Evolutionary conservation across 306 rosid species (phyloP), one percentile per base, ranked within the genome.

Genomic region (Benincasa hispida): DNA sequence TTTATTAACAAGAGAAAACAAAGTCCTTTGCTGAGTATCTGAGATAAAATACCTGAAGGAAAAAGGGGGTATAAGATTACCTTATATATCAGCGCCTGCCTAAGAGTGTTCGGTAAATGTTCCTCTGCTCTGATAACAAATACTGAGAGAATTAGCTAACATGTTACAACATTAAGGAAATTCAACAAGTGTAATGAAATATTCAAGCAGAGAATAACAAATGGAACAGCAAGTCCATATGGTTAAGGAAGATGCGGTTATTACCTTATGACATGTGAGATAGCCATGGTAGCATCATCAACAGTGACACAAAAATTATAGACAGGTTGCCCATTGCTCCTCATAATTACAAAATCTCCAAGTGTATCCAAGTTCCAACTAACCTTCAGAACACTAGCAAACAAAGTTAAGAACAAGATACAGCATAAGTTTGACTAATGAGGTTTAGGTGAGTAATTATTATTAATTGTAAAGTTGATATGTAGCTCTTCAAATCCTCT

Each of bases 231-330:
- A 72, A 72, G 76, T 72, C 59, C 59, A 72, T 48, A 51, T 69
- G 73, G 30, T 66, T 66, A 42, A 24, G 54, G 75, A 45, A 15
- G 59, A 45, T 48, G 24, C 37, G 27, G 22, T 48, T 8, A 72
- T 72, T 88, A 94, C 99, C 99, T 89, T 68, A 94, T 90, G 73
- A 94, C 97, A 80, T 94, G 99, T 76, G 99, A 94, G 81, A 94
- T 94, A 67, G 96, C 93, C 99, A 94, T 92, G 84, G 92, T 87
- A n/a, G 97, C 99, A 89, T 94, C 99, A 86, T 94, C 99, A 51
- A 92, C 95, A 1, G 99, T 92, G 76, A 94, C 99, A 76, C 97
- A 94, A 80, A 94, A 94, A 84, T 94, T 94, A 85, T 94, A 94
- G 79, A 94, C 96, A 17, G 96, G 99, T 67, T 90, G 97, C 73